Evolutionary conservation across 192 early-diverging fungal species (phyloP).

Genomic region (Mycoemilia scoparia): DNA sequence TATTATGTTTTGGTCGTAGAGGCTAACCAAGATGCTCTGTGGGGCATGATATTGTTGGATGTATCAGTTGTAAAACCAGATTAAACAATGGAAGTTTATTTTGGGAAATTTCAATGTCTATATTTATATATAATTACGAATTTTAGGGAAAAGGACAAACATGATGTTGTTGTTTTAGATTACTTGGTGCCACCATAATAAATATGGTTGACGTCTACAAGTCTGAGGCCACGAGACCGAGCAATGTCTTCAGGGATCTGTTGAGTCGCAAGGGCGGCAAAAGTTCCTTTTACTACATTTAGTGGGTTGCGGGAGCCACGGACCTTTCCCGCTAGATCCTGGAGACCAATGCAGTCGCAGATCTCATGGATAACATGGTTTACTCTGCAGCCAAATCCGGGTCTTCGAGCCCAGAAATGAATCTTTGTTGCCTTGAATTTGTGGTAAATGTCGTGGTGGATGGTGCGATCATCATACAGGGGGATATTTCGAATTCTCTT

Average conservation of each 20-base stretch:
- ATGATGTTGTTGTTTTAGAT: no score
- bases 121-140: no score
- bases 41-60: no score
- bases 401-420: conserved; percentile 62
- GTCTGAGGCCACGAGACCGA: conserved; percentile 60
- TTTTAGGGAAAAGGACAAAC: no score
- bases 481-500: conserved; percentile 69
- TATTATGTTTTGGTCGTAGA: no score
- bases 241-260: conserved; percentile 74
- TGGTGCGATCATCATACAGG: conserved; percentile 84
- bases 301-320: conserved; percentile 85
- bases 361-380: conserved; percentile 92
- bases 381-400: conserved; percentile 87
- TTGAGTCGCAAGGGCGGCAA: conserved; percentile 72
- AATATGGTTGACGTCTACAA: conserved; percentile 75
- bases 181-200: conserved; percentile 59
- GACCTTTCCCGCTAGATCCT: conserved; percentile 80
- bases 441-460: conserved; percentile 71
- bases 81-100: no score
- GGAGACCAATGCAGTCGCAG: conserved; percentile 80
- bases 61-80: no score
- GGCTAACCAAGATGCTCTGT: no score
- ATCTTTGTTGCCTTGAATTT: conserved; percentile 80
- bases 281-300: conserved; percentile 95
- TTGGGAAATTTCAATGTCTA: no score